These are phyloP conservation scores for Juglanconis juglandina DNA, from an alignment of 2,329 filamentous ascomycete species.

Conservation along the genomic window DNA sequence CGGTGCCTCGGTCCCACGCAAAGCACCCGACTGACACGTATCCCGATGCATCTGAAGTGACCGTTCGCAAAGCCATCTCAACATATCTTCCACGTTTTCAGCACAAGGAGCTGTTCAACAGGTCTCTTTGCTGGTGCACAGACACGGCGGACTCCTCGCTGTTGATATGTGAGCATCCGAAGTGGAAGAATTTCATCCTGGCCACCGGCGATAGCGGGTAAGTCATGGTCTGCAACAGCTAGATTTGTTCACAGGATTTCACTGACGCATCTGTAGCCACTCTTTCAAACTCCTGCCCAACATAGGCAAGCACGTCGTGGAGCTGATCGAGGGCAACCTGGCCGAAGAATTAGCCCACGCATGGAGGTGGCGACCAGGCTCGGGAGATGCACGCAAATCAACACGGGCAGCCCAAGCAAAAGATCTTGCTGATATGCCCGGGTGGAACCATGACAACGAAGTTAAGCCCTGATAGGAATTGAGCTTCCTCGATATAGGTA, in stretches of 20 bases:
- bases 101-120: constrained; percentile 28
- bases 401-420: constrained; percentile 37
- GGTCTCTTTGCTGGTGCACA: constrained; percentile 33
- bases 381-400: constrained; percentile 40
- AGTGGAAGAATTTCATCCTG: constrained; percentile 43
- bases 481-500: not conserved
- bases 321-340: constrained; percentile 39
- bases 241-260: not conserved
- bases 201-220: constrained; percentile 45
- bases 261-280: constrained; percentile 30
- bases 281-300: constrained; percentile 44
- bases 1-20: constrained; percentile 34
- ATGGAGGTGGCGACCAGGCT: constrained; percentile 43
- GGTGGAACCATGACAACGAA: constrained; percentile 32
- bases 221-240: constrained; percentile 18
- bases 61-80: constrained; percentile 27
- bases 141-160: constrained; percentile 32
- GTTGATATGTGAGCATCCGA: constrained; percentile 33
- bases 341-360: constrained; percentile 35
- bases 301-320: constrained; percentile 45
- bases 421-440: constrained; percentile 43
- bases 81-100: constrained; percentile 29
- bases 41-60: constrained; percentile 30
- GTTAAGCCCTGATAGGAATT: not conserved
- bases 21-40: constrained; percentile 35